Percentiles rank a stretch among this genome's conserved stretches.
Conservation (phyloP, 805 yeast genomes). For the Lipomyces lipofer region DNA sequence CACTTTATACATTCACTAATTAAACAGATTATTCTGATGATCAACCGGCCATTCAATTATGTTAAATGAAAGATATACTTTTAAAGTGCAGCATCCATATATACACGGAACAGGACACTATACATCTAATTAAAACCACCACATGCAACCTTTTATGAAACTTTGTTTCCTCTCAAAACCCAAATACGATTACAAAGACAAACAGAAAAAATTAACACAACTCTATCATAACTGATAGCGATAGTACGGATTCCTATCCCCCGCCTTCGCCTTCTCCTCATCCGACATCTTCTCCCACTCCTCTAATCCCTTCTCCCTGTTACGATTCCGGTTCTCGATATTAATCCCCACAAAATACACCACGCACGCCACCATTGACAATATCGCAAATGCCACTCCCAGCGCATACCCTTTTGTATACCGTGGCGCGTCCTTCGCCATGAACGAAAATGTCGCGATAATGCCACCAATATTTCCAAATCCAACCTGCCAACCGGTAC, state of each 20-base stretch:
- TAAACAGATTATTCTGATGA: no score
- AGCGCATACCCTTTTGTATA: conserved; percentile 57
- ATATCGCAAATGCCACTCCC: conserved; percentile 50
- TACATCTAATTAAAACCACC: no score
- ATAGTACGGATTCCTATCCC: conserved; percentile 18
- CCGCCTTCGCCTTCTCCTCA: conserved; percentile 15
- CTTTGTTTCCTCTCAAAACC: no score
- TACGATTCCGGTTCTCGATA: conserved; percentile 36
- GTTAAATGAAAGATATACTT: no score
- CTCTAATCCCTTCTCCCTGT: conserved; percentile 28
- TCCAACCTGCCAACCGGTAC: conserved; percentile 64
- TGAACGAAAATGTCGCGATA: conserved; percentile 59
- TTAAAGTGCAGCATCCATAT: no score
- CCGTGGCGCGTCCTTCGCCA: conserved; percentile 57
- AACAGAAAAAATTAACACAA: no score
- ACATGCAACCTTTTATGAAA: no score
- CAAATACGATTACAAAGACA: no score
- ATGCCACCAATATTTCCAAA: conserved; percentile 77
- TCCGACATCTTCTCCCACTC: conserved; percentile 28
- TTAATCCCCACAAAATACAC: conserved; percentile 42
- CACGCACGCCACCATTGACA: conserved; percentile 44
- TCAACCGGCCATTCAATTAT: no score
- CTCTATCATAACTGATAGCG: conserved; percentile 16
- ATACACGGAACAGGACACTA: no score
- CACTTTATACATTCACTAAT: no score